Conservation (phyloP, 371 early-diverging fungal genomes). For the Mortierella sp. region DNA sequence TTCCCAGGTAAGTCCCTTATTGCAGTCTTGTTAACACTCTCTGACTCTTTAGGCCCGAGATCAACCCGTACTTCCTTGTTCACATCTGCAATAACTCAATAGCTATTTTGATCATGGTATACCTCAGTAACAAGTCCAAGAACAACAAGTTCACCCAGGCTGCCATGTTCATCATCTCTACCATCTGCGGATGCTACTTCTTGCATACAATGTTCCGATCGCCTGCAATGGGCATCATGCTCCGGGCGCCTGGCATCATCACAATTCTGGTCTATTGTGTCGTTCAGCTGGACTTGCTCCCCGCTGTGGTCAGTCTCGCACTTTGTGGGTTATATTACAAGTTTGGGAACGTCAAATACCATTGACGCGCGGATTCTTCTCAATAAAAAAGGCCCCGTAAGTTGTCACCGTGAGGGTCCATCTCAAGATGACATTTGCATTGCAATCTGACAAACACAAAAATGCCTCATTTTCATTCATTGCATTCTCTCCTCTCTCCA, state of each 20-base stretch:
- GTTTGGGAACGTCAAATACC: constrained; percentile 57
- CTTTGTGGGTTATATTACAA: constrained; percentile 66
- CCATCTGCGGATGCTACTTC: constrained; percentile 61
- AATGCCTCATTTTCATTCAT: no score
- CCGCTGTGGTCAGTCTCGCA: constrained; percentile 60
- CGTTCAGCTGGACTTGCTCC: constrained; percentile 66
- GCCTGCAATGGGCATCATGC: constrained; percentile 73
- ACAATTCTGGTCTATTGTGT: constrained; percentile 71
- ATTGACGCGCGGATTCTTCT: neutral
- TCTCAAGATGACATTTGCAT: no score
- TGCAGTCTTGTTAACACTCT: no score
- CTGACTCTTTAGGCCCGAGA: no score
- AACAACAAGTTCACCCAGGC: constrained; percentile 54
- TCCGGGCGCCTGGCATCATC: constrained; percentile 70
- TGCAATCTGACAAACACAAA: no score
- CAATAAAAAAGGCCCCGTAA: neutral
- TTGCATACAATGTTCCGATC: constrained; percentile 65
- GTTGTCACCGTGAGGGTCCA: no score
- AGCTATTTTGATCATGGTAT: constrained; percentile 66
- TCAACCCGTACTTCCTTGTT: neutral
- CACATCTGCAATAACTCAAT: neutral
- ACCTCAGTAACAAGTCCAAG: constrained; percentile 66
- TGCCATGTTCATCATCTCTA: constrained; percentile 59
- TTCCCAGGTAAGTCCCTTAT: constrained; percentile 73
- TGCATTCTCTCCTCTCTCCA: no score